Evolutionary conservation across 495 filamentous ascomycete genomes (phyloP), one percentile per base, ranked within the genome.

Genomic region (Penicillium ucsense): DNA sequence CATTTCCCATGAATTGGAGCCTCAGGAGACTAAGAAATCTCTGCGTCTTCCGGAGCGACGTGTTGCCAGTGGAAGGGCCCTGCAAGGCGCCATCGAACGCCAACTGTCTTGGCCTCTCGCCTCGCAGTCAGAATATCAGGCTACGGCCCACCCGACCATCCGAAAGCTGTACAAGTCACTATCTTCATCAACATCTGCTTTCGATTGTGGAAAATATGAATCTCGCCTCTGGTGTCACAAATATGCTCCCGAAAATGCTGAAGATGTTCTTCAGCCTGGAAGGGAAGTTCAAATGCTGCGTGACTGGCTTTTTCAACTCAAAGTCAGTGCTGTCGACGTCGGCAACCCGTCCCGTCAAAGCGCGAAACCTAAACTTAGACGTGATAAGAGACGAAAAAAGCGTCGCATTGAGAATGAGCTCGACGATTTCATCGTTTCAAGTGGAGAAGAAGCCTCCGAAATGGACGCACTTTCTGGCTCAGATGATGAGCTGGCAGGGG

Each of bases 341-440:
- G 82, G 83, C 4, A 68, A 68, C 31, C 29, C 52, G n/a, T 58
- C 64, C 0, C 68, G 62, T 43, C 65, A 70, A 10, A 72, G 64
- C 37, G 44, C 66, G 1, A 78, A 78, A 45, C 42, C 54, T 6
- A 72, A 71, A 11, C 48, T 61, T 30, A 77, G 70, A 45, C 61
- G 55, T 30, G 66, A 65, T 12, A 65, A 62, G 33, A 77, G 71
- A 41, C 74, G 70, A 47, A 84, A 80, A 55, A 82, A 80, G 51
- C 78, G 80, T 48, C 84, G 83, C 52, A 84, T 83, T 54, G 69
- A 64, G 3, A 75, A 77, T 45, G 81, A 86, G 42, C 66, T 94
- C 5, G 85, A 94, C 52, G 88, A 79, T 0, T 99, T 99, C 56
- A 72, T 99, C 33, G 75, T 97, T 6, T 84, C 80, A 7, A 90